Percentiles rank a stretch among this genome's conserved stretches.
Conservation (phyloP, 1,139 yeast genomes). For the Pichia sp. region DNA sequence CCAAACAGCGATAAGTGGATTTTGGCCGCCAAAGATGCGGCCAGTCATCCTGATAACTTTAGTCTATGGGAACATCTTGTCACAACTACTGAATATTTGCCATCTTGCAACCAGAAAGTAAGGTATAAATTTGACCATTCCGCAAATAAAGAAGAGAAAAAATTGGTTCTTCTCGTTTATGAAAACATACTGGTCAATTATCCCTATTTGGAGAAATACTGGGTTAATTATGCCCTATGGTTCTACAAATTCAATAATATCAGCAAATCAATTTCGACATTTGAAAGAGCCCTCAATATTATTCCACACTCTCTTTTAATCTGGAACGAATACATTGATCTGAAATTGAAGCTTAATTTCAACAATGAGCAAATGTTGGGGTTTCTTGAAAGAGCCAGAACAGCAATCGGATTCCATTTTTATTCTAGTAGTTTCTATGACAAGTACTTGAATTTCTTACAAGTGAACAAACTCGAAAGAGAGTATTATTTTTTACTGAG, state of each 20-base stretch:
- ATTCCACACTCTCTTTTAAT: slow-evolving; percentile 51
- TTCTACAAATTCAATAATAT: slow-evolving; percentile 55
- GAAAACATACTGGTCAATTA: slow-evolving; percentile 49
- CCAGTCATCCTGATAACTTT: slow-evolving; percentile 20
- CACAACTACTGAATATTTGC: slow-evolving; percentile 18
- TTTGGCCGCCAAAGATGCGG: slow-evolving; percentile 15
- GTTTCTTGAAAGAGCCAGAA: slow-evolving; percentile 58
- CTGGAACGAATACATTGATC: slow-evolving; percentile 65
- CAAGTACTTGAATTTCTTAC: slow-evolving; percentile 36
- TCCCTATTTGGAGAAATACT: slow-evolving; percentile 70
- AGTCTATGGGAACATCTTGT: slow-evolving; percentile 26
- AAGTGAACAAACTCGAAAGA: slow-evolving; percentile 9
- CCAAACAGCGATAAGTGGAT: slow-evolving; percentile 15
- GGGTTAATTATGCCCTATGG: slow-evolving; percentile 68
- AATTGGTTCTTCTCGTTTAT: slow-evolving; percentile 43
- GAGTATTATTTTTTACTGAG: slow-evolving; percentile 45
- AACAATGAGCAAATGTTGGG: slow-evolving; percentile 28
- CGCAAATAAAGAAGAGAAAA: slow-evolving; percentile 33
- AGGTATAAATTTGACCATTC: slow-evolving; percentile 31
- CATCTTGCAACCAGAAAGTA: slow-evolving; percentile 11
- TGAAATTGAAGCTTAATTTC: slow-evolving; percentile 38
- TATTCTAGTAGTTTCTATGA: slow-evolving; percentile 72
- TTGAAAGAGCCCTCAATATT: slow-evolving; percentile 43
- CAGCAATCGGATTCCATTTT: slow-evolving; percentile 62
- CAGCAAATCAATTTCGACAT: slow-evolving; percentile 44